Evolutionary conservation across 495 filamentous ascomycete species (phyloP), one percentile per base, ranked within the genome.

Genomic region (Tuber indicum): DNA sequence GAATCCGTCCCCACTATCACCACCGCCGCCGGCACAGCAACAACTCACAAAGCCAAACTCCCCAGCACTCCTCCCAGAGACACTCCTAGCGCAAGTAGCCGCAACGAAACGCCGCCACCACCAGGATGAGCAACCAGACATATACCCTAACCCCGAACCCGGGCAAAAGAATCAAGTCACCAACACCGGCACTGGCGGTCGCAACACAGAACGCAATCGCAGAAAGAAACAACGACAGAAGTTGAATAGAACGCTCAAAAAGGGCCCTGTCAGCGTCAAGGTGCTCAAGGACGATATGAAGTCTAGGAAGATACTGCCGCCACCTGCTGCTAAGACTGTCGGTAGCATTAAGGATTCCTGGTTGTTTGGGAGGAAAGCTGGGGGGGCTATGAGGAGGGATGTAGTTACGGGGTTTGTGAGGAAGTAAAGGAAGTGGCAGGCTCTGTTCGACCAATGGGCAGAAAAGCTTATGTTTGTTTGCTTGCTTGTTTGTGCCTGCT

Each of bases 231-330:
- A 82, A 23, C 79, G 74, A 69, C 75, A 75, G 70, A 80, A 83
- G 58, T 71, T 71, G 49, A 81, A 73, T 36, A 75, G 71, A 41
- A 47, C 73, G 14, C 71, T 78, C n/a, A 83, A 83, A 74, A 83
- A 83, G 71, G 82, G 82, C 10, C 81, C 79, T 19, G 78, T 83
- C 23, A 81, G 58, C 42, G 82, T 83, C n/a, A 80, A 76, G 46
- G 76, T 83, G 6, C 46, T 83, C 39, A 78, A 74, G 23, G 78
- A 83, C 23, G 81, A 83, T 14, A 41, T 43, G 16, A 82, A 73
- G 26, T 73, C 75, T 42, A 46, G 78, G 39, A 83, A 81, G 39
- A 77, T 70, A 41, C 74, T 83, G 73, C 75, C 81, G 7, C 81
- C 82, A 46, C 81, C 82, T 6, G 70, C 73, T 41, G 74, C 71